phyloP scores from a whole-genome alignment of 176 grass and related monocot genomes.

The Oryza meyeriana region DNA sequence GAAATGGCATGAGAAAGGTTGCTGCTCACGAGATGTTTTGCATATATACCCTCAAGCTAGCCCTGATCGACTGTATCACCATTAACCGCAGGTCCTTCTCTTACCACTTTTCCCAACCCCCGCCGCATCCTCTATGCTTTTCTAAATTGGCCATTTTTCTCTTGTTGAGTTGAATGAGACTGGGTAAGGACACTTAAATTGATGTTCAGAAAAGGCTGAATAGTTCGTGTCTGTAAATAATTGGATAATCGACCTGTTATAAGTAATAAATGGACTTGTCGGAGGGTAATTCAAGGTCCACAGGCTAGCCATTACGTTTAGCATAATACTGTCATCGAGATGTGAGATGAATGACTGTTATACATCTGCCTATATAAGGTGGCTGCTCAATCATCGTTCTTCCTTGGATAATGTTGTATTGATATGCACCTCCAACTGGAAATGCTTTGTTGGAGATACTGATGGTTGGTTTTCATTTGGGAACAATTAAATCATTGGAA shows the following conservation, averaged over 20 bases:
- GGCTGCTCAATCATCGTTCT: background rate
- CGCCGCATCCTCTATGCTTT: background rate
- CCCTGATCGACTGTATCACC: slow-evolving; percentile 90
- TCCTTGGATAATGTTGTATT: background rate
- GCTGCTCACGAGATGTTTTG: no score
- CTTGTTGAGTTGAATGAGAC: background rate
- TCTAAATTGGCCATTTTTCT: background rate
- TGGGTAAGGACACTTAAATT: background rate
- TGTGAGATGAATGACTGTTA: background rate
- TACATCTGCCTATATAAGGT: slow-evolving; percentile 3
- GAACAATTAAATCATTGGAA: background rate
- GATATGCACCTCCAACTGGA: background rate
- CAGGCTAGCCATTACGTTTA: background rate
- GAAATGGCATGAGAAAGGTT: no score
- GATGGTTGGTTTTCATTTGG: background rate
- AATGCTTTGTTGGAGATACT: background rate
- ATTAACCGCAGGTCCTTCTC: slow-evolving; percentile 66
- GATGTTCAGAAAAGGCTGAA: background rate
- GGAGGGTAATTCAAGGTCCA: background rate
- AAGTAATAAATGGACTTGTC: background rate
- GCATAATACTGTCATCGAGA: background rate
- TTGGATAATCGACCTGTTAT: background rate
- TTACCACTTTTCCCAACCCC: background rate
- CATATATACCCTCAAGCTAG: slow-evolving; percentile 84
- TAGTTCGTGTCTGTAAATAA: background rate